Base-by-base conservation (phyloP, 257 asterid species). In the Solanum pennellii region DNA sequence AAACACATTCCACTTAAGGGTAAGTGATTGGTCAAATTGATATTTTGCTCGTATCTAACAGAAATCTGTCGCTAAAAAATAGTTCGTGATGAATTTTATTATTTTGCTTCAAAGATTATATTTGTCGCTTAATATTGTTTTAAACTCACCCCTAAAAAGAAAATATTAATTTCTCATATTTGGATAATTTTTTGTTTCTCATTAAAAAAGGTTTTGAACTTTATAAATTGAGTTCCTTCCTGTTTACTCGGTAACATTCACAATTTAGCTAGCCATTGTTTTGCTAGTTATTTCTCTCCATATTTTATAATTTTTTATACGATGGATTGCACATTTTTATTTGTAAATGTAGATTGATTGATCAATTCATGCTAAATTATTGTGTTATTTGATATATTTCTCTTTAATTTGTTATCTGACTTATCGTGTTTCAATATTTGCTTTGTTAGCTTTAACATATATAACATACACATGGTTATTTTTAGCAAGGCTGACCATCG, bases 1-100 rank as follows among this genome's bases (percentile, higher is more conserved):
- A 86, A 91, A 89, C 65, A 89, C 85, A 52, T 15, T 56, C 97
- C 95, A 10, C 90, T 93, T 12, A 91, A 91, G 91, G 97, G 97
- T 94, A n/a, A 52, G 7, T 29, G 39, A 68, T 3, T 13, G 35
- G 8, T 72, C 25, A 72, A 25, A 18, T 72, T 52, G n/a, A 0
- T 52, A 18, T 7, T 52, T 52, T 18, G 1, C n/a, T 52, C 4
- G 2, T 52, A 52, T 11, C n/a, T 18, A 52, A 52, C 11, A 52
- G 0, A 18, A 52, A 52, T 6, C 7, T 52, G 2, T 52, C 0
- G 23, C n/a, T 52, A 18, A 52, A 52, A 52, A 52, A 3, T 5
- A 0, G 18, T 52, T 52, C 18, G 62, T 18, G 4, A 3, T 9
- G 2, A 3, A 52, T 52, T 52, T 52, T 16, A 52, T 8, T 52